Evolutionary conservation across 805 yeast species (phyloP).

Genomic region (Spathaspora girioi): DNA sequence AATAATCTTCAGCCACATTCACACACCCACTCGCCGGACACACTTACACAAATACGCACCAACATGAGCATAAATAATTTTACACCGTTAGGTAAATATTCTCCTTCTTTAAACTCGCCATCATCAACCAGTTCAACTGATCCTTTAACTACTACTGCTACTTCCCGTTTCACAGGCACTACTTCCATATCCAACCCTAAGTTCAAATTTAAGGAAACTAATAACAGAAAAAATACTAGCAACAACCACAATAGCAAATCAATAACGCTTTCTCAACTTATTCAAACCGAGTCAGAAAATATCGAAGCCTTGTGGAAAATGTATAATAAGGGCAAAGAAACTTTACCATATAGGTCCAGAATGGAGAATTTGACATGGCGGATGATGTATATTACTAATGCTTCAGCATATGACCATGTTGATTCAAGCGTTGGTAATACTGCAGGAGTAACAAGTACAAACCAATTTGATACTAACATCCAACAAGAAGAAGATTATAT

Average conservation of each 20-base stretch:
- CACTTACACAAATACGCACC: neutral
- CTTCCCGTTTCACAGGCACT: neutral
- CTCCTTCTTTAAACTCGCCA: constrained; percentile 1
- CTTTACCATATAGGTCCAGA: constrained; percentile 69
- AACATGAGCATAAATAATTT: neutral
- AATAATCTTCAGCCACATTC: neutral
- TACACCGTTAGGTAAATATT: constrained; percentile 2
- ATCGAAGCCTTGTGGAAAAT: constrained; percentile 62
- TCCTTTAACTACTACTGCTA: neutral
- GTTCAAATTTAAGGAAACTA: neutral
- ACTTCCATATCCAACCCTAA: neutral
- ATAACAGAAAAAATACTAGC: neutral
- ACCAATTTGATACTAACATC: neutral
- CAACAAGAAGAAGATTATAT: neutral
- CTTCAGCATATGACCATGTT: neutral
- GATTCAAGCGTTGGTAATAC: neutral
- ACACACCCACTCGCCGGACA: neutral
- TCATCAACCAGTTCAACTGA: constrained; percentile 1
- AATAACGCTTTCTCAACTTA: constrained; percentile 1
- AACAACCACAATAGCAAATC: neutral
- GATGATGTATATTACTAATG: constrained; percentile 50
- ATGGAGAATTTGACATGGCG: constrained; percentile 89
- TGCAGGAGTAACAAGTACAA: neutral
- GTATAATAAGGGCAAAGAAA: constrained; percentile 72
- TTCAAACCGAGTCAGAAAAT: constrained; percentile 5